Base-by-base conservation (phyloP, 768 basidiomycete genomes). In the Hortiboletus flavorubellus region DNA sequence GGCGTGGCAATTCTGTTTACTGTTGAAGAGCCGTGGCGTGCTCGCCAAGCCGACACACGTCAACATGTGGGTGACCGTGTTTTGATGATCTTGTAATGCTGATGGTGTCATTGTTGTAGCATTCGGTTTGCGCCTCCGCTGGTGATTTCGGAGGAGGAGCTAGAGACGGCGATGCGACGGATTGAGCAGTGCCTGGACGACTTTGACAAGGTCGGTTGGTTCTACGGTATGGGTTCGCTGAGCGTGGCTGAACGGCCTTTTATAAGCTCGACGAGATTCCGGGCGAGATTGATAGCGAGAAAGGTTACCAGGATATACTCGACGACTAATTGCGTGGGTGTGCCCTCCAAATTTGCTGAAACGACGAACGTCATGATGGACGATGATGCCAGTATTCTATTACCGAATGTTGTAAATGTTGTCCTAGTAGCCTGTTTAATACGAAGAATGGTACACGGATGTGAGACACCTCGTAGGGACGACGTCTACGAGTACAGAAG, bases 91-190 rank as follows among this genome's bases (percentile, higher is more conserved):
- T n/a, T 4, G 39, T 6, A 23, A 43, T 31, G 31, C 34, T 55
- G 44, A 56, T 49, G n/a, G 8, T 46, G 14, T 50, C 26, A n/a
- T n/a, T n/a, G 16, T 40, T 59, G 4, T 64, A 98, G 94, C 50
- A 90, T 99, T 62, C 93, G 96, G 33, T 96, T 99, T 69, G 93
- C 97, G 2, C 96, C 96, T 3, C 96, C 96, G 3, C 73, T 99
- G 51, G 92, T 98, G 58, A 99, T 99, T 55, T 78, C 83, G n/a
- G 93, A 97, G 65, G 84, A 81, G 18, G 93, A 97, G 57, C 67
- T 98, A 56, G 76, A 78, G 69, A 84, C 83, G 70, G 88, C 86
- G 21, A 79, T 97, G 14, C 72, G 70, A 53, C 84, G 90, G 53
- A 92, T 99, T 64, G 83, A 82, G 21, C 81, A 89, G 62, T 86